These are phyloP conservation scores for Fusarium secorum DNA, from an alignment of 2,329 filamentous ascomycete genomes.

Conservation along the genomic window DNA sequence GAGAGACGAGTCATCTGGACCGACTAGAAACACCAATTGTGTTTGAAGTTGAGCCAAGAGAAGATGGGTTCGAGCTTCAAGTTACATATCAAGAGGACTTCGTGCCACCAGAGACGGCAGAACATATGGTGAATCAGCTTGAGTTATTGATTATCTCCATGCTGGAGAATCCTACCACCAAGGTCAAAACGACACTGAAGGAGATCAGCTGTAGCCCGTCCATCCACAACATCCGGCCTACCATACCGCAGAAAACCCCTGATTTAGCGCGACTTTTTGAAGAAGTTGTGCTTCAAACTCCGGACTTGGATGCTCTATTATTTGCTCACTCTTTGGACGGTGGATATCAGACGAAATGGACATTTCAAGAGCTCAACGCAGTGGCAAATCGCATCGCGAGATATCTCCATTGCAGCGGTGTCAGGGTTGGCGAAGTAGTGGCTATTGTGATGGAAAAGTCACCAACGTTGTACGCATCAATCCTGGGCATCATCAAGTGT, in stretches of 20 bases:
- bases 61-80: conserved; percentile 52
- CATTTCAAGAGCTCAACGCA: conserved; percentile 71
- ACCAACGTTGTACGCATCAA: conserved; percentile 72
- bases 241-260: conserved; percentile 45
- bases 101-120: conserved; percentile 64
- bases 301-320: conserved; percentile 67
- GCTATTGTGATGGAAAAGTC: conserved; percentile 83
- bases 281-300: conserved; percentile 53
- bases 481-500: conserved; percentile 77
- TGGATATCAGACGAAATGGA: conserved; percentile 53
- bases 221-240: conserved; percentile 54
- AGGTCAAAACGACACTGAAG: conserved; percentile 15
- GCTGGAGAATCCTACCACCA: conserved; percentile 35
- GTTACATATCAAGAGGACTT: conserved; percentile 57
- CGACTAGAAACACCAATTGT: conserved; percentile 78
- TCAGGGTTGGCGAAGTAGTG: conserved; percentile 65
- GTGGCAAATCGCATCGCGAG: conserved; percentile 69
- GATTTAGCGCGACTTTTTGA: conserved; percentile 65
- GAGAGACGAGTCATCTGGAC: conserved; percentile 69
- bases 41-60: conserved; percentile 75
- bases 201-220: conserved; percentile 53
- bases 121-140: conserved; percentile 68
- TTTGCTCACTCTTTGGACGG: conserved; percentile 59
- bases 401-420: conserved; percentile 57
- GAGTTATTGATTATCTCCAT: conserved; percentile 55